These are phyloP conservation scores for Datura wrightii DNA, from an alignment of 257 asterid species.

Conservation along the genomic window DNA sequence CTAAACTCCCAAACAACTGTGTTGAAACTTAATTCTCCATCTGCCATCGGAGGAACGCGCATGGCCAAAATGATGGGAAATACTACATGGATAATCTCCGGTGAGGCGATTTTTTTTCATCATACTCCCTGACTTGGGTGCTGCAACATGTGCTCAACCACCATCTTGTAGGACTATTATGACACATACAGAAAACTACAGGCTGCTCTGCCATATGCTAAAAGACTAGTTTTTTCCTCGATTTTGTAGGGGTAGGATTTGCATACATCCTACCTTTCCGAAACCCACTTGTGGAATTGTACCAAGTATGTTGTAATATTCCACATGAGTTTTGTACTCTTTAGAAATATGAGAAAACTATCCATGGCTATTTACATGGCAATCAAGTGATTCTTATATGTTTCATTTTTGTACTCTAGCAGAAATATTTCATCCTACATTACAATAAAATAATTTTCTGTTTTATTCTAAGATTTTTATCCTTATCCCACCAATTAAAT, in stretches of 20 bases:
- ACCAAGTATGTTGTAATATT: neutral
- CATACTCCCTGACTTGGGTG: neutral
- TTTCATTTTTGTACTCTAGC: neutral
- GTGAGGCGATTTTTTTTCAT: neutral
- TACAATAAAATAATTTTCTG: no score
- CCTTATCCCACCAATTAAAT: no score
- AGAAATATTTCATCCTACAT: no score
- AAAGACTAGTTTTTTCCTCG: neutral
- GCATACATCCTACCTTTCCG: no score
- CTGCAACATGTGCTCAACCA: neutral
- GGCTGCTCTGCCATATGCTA: conserved; percentile 7
- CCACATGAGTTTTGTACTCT: neutral
- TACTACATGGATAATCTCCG: neutral
- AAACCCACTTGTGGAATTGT: no score
- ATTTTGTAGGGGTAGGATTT: no score
- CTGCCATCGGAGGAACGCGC: neutral
- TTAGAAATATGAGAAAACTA: conserved; percentile 17
- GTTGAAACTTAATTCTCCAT: neutral
- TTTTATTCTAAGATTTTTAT: no score
- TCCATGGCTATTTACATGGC: neutral
- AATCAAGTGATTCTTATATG: neutral
- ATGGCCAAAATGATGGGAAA: neutral
- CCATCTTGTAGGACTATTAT: neutral
- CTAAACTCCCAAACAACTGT: neutral
- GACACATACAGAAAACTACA: neutral